Percentiles rank a stretch among this genome's conserved stretches.
Conservation (phyloP, 2,329 filamentous ascomycete genomes). For the Monosporascus cannonballus region DNA sequence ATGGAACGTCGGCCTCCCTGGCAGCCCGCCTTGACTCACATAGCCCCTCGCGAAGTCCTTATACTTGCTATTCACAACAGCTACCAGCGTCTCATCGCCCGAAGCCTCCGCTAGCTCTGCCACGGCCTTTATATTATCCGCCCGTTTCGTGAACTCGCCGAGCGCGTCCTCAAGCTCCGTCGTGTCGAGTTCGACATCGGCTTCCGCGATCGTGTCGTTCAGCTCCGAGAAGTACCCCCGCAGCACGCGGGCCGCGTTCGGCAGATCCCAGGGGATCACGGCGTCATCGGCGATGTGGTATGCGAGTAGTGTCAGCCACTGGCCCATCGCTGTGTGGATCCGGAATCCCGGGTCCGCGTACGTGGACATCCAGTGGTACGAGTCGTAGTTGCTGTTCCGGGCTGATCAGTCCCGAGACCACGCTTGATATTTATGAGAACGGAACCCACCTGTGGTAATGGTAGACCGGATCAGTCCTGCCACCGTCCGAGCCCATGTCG, state of each 20-base stretch:
- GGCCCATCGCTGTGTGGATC: conserved; percentile 42
- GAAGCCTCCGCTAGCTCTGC: background rate
- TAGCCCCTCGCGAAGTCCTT: conserved; percentile 3
- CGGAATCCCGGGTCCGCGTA: conserved; percentile 45
- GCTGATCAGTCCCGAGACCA: no score
- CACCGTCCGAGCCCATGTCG: conserved; percentile 3
- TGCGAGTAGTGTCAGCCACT: conserved; percentile 15
- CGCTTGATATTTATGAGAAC: no score
- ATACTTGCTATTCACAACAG: conserved; percentile 4
- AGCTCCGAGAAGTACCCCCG: conserved; percentile 1
- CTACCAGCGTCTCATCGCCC: background rate
- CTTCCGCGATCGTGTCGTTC: background rate
- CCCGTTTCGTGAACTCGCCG: background rate
- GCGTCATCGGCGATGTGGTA: conserved; percentile 5
- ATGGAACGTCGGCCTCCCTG: conserved; percentile 3
- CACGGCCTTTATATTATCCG: background rate
- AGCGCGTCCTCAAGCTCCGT: conserved; percentile 1
- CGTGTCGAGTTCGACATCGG: background rate
- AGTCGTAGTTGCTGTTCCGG: conserved; percentile 3
- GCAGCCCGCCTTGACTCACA: conserved; percentile 3
- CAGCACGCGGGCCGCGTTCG: background rate
- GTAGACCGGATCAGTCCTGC: conserved; percentile 4
- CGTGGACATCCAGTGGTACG: conserved; percentile 43
- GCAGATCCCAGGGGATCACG: conserved; percentile 5
- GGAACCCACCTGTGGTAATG: conserved; percentile 3